These are phyloP conservation scores for Cyclotella sp. DNA, from an alignment of 108 stramenopile genomes.

Conservation along the genomic window DNA sequence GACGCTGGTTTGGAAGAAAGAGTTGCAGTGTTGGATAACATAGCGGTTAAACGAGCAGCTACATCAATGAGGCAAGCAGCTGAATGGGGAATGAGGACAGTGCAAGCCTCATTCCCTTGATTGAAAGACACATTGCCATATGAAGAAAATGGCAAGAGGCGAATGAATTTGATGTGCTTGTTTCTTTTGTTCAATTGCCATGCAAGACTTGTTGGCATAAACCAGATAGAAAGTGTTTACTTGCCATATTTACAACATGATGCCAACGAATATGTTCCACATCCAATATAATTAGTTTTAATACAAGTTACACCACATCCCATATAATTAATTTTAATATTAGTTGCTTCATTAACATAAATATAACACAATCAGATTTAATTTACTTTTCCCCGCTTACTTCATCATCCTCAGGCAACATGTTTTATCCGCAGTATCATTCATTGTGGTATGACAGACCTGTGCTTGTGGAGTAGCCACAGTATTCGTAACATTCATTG, in stretches of 20 bases:
- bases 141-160: conserved; percentile 46
- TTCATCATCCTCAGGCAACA: too few species aligned
- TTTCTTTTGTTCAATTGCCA: conserved; percentile 34
- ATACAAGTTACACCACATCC: background rate
- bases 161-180: conserved; percentile 21
- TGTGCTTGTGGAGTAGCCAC: too few species aligned
- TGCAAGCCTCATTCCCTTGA: conserved; percentile 50
- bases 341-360: background rate
- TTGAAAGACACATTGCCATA: conserved; percentile 34
- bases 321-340: background rate
- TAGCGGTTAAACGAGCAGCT: conserved; percentile 1
- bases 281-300: background rate
- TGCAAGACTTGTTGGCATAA: conserved; percentile 32
- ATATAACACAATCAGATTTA: background rate
- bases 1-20: background rate
- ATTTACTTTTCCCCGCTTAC: too few species aligned
- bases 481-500: background rate
- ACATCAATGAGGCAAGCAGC: conserved; percentile 31
- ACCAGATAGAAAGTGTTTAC: conserved; percentile 45
- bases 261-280: conserved; percentile 6
- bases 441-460: too few species aligned
- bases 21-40: background rate
- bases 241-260: conserved; percentile 23
- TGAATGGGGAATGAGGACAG: conserved; percentile 52
- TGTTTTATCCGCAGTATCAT: too few species aligned